Evolutionary conservation across 2,329 filamentous ascomycete species (phyloP), one percentile per base, ranked within the genome.

Genomic region (Aureobasidium musti): DNA sequence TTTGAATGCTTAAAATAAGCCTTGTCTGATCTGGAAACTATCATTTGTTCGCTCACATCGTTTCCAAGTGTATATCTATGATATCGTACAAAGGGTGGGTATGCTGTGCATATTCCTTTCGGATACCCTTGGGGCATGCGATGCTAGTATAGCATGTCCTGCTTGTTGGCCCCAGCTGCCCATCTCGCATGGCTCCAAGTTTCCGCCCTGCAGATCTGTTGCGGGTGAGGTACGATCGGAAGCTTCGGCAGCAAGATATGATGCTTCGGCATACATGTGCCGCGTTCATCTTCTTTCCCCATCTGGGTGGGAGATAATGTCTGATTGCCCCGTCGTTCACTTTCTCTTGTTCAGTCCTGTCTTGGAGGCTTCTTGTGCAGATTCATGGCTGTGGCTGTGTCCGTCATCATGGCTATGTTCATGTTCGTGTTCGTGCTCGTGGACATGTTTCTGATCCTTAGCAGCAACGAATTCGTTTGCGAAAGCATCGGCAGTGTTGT

Each of bases 391-490:
- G 17, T 66, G 63, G n/a, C 43, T 49, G 26, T 64, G 60, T 28
- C 37, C 60, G 11, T 53, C 43, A 19, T 67, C 54, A 43, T 63
- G 35, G 35, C 52, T 69, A 52, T 74, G 71, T 19, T 68, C 67
- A 47, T 72, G 70, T 1, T 70, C 70, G 47, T 73, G 70, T 14
- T 71, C 70, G 47, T 73, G 72, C n/a, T 70, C 70, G 49, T 73
- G 70, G 10, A 69, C 68, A 21, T 71, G 65, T 39, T 64, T 59
- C 30, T 73, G 71, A 21, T 71, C 67, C 53, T 64, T 72, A 64
- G 33, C 39, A 45, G 68, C 68, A 41, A 82, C 78, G 67, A 83
- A 82, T 77, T 98, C 92, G 75, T 96, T 91, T 68, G 90, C 88
- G 72, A 89, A 84, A 66, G 85, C 82, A 47, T 81, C 80, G 35